Conservation (phyloP, 2,329 filamentous ascomycete species). For the Hypoxylon sp. region DNA sequence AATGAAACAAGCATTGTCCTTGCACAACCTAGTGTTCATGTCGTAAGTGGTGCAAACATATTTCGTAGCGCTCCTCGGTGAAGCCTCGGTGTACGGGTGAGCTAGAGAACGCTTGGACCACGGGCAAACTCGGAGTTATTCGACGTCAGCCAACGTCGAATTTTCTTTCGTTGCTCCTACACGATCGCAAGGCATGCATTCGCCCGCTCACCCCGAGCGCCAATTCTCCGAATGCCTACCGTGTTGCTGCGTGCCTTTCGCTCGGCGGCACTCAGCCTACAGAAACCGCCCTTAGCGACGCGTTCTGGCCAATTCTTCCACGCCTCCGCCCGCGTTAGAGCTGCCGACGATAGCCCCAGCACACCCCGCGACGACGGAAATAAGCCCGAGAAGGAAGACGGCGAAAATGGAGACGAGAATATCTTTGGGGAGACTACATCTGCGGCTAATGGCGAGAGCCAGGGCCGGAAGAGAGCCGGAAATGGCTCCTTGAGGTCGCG, state of each 20-base stretch:
- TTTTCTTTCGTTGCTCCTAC: constrained; percentile 20
- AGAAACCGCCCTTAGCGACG: constrained; percentile 36
- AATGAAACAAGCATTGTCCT: too few relatives aligned
- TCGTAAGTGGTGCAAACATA: neutral
- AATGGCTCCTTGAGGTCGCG: constrained; percentile 46
- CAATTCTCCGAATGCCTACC: constrained; percentile 54
- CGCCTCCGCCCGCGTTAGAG: constrained; percentile 39
- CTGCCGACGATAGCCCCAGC: constrained; percentile 42
- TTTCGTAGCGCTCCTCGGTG: constrained; percentile 2
- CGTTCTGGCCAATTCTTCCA: constrained; percentile 47
- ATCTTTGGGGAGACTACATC: constrained; percentile 45
- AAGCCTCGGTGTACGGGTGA: constrained; percentile 7
- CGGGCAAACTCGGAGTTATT: constrained; percentile 19
- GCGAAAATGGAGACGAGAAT: constrained; percentile 43
- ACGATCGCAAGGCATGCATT: constrained; percentile 50
- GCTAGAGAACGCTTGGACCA: constrained; percentile 39
- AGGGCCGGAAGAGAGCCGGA: constrained; percentile 48
- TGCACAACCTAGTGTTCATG: too few relatives aligned
- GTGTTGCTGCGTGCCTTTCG: constrained; percentile 53
- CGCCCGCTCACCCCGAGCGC: constrained; percentile 53
- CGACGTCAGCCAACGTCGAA: constrained; percentile 25
- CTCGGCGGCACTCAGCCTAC: constrained; percentile 47
- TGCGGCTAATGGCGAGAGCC: constrained; percentile 42
- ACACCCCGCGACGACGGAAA: constrained; percentile 45
- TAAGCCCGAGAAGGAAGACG: constrained; percentile 44